Base-by-base conservation (phyloP, 306 rosid species). In the Rosa rugosa region DNA sequence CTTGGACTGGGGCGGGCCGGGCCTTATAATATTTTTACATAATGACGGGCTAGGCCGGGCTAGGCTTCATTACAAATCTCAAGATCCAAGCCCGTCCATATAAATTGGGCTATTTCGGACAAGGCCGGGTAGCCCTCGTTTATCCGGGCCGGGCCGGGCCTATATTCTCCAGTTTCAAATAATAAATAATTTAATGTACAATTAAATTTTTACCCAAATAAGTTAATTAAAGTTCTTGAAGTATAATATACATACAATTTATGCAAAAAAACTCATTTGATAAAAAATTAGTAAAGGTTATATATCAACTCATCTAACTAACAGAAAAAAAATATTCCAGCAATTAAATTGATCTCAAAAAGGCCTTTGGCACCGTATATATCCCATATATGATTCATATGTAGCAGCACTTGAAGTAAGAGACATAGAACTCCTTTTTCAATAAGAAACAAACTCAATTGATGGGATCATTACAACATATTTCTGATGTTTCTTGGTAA, bases 401-500 rank as follows among this genome's bases (percentile, higher is more conserved):
- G 23, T 17, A 27, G 14, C 0, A 14, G 54, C 22, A 57, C 41
- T 14, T 27, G 53, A 20, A 54, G 22, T 27, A 36, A 67, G 14
- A 68, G 2, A 45, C 57, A 60, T 8, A 36, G 57, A 82, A 82
- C 25, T 75, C 68, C 2, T 16, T 41, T 44, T 16, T 41, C 25
- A 47, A 23, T 41, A 22, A n/a, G 40, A 73, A 57, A 40, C 5
- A 14, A 41, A 23, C 78, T 34, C 64, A 62, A 45, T 40, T 8
- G 50, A 41, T 56, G 44, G 18, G 45, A 71, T 69, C 44, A 23
- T 51, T 80, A 46, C 75, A 73, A 64, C 6, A 64, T 44, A 73
- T 27, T 73, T 16, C 20, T 63, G 11, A 3, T 22, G 47, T 72
- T 31, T 50, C 56, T 1, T 25, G 14, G n/a, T n/a, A 8, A 62